phyloP scores from a whole-genome alignment of 176 grass and related monocot species.

The Aegilops umbellulata region DNA sequence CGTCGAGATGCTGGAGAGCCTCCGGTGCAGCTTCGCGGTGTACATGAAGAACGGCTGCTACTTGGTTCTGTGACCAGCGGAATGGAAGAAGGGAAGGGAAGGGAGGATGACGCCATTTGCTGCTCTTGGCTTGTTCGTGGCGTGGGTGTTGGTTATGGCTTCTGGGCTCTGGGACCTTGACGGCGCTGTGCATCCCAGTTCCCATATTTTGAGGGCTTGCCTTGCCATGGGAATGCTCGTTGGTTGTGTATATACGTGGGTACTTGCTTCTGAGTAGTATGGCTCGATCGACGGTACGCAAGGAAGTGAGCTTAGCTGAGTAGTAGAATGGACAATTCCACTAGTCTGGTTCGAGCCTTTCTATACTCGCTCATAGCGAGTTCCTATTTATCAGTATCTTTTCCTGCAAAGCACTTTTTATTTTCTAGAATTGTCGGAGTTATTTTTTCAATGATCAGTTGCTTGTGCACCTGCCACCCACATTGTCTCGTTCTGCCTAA shows the following conservation, averaged over 20 bases:
- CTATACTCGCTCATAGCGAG: background rate
- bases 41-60: constrained; percentile 75
- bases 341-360: background rate
- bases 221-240: background rate
- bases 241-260: background rate
- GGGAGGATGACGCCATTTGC: background rate
- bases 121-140: background rate
- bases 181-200: background rate
- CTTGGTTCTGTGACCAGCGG: constrained; percentile 47
- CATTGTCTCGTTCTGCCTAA: no score
- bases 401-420: background rate
- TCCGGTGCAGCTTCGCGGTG: constrained; percentile 59
- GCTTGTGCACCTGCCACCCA: no score
- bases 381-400: background rate
- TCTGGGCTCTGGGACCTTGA: background rate
- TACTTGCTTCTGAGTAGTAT: background rate
- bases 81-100: background rate
- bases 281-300: background rate
- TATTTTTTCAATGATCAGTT: no score
- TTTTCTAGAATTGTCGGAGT: background rate
- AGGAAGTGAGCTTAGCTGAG: background rate
- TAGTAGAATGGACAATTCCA: background rate
- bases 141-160: background rate
- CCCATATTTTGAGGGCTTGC: background rate
- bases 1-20: constrained; percentile 41